phyloP scores from a whole-genome alignment of 2,329 filamentous ascomycete species.

The Exophiala dermatitidis region DNA sequence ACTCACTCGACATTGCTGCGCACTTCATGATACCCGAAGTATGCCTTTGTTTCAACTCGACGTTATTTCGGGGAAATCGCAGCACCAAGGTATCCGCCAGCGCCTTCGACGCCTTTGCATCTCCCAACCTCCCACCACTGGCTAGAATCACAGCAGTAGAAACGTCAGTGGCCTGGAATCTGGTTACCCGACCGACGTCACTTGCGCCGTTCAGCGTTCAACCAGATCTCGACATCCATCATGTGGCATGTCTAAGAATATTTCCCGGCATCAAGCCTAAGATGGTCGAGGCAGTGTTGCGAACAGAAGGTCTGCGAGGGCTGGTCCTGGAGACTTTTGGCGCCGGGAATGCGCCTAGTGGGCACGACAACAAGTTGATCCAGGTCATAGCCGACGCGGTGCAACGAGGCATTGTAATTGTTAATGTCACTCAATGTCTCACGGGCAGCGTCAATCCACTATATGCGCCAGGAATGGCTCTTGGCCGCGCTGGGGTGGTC shows the following conservation, averaged over 20 bases:
- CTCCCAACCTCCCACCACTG: slow-evolving; percentile 76
- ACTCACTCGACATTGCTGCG: slow-evolving; percentile 76
- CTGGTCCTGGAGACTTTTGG: slow-evolving; percentile 88
- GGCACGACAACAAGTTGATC: slow-evolving; percentile 69
- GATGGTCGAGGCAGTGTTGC: slow-evolving; percentile 80
- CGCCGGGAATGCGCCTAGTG: slow-evolving; percentile 82
- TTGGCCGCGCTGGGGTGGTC: slow-evolving; percentile 77
- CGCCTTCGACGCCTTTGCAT: slow-evolving; percentile 78
- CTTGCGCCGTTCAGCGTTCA: slow-evolving; percentile 69
- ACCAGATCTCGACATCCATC: slow-evolving; percentile 71
- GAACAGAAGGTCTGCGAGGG: slow-evolving; percentile 67
- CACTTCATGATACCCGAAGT: slow-evolving; percentile 92
- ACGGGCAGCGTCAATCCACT: slow-evolving; percentile 68
- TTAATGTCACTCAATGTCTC: slow-evolving; percentile 82
- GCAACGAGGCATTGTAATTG: slow-evolving; percentile 71
- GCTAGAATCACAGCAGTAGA: slow-evolving; percentile 74
- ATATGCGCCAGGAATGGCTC: slow-evolving; percentile 69
- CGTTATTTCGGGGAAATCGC: slow-evolving; percentile 79
- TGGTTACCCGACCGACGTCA: slow-evolving; percentile 65
- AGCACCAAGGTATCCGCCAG: slow-evolving; percentile 82
- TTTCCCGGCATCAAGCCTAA: slow-evolving; percentile 91
- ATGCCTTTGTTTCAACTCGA: slow-evolving; percentile 88
- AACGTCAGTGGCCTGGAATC: slow-evolving; percentile 72
- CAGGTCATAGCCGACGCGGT: slow-evolving; percentile 71
- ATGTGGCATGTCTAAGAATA: slow-evolving; percentile 81